Conservation (phyloP, 495 filamentous ascomycete genomes). For the Penicillium herquei region DNA sequence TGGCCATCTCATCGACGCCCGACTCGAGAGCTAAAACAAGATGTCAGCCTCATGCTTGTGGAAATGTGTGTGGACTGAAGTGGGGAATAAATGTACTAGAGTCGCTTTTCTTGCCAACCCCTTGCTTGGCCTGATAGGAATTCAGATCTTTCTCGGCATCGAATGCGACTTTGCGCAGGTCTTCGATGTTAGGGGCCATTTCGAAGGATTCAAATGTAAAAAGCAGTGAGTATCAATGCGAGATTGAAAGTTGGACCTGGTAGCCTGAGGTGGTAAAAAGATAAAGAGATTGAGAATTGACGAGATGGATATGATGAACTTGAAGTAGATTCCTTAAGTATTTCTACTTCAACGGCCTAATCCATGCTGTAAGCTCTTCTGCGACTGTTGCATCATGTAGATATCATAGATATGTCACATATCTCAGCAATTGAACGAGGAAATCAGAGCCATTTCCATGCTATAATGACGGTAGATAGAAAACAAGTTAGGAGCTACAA, state of each 20-base stretch:
- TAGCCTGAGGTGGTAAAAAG: background rate
- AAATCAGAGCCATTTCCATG: background rate
- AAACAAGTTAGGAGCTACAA: background rate
- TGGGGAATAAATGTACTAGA: conserved; percentile 34
- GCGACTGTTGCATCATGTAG: conserved; percentile 30
- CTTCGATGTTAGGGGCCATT: conserved; percentile 38
- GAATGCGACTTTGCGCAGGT: conserved; percentile 34
- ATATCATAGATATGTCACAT: conserved; percentile 44
- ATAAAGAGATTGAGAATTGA: background rate
- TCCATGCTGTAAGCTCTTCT: too few relatives aligned
- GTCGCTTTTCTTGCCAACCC: conserved; percentile 40
- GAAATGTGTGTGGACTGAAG: too few relatives aligned
- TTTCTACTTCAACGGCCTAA: background rate
- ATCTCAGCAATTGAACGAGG: background rate
- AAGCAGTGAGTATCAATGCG: background rate
- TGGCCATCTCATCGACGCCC: conserved; percentile 48
- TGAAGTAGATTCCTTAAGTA: background rate
- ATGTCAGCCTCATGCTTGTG: background rate
- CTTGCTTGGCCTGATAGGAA: conserved; percentile 50
- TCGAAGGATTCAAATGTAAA: conserved; percentile 2
- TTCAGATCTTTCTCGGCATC: conserved; percentile 55
- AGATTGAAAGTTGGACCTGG: background rate
- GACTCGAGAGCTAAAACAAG: conserved; percentile 46
- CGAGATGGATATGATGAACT: background rate
- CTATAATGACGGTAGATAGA: background rate